phyloP scores from a whole-genome alignment of 31 red algal genomes.

The Asparagopsis taxiformis region DNA sequence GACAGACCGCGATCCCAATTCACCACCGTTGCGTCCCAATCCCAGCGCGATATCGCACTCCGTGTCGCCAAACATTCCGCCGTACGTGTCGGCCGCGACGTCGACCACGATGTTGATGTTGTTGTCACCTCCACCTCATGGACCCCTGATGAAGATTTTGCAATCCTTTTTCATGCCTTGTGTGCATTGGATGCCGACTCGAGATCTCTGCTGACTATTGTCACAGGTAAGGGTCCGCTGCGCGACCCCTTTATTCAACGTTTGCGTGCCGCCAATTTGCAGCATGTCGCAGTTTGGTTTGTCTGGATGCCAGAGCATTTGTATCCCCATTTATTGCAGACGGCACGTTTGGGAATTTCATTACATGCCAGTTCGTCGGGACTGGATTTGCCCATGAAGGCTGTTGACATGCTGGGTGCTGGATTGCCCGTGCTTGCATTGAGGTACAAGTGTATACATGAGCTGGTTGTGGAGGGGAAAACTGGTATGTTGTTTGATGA shows the following conservation, averaged over 20 bases:
- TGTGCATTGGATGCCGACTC: constrained; percentile 28
- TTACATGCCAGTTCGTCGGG: constrained; percentile 89
- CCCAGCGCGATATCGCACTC: not conserved
- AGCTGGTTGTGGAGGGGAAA: constrained; percentile 53
- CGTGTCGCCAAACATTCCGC: not conserved
- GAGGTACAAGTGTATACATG: constrained; percentile 63
- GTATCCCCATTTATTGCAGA: constrained; percentile 57
- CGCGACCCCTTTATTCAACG: constrained; percentile 34
- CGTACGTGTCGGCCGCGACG: not conserved
- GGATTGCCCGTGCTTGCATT: constrained; percentile 80
- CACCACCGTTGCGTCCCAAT: not conserved
- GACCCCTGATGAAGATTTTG: constrained; percentile 95
- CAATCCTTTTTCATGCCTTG: constrained; percentile 63
- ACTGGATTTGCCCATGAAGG: constrained; percentile 98
- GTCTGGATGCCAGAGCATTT: constrained; percentile 63
- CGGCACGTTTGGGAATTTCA: constrained; percentile 74
- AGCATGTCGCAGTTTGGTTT: constrained; percentile 47
- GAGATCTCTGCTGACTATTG: constrained; percentile 30
- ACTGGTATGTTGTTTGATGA: constrained; percentile 64
- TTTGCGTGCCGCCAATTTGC: constrained; percentile 6
- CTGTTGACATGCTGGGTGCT: constrained; percentile 84
- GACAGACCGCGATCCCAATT: constrained; percentile 13
- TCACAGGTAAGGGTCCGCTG: constrained; percentile 92
- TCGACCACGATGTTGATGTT: constrained; percentile 6
- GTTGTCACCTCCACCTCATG: constrained; percentile 78